Base-by-base conservation (phyloP, 208 protist species). In the Porcisia deanei region DNA sequence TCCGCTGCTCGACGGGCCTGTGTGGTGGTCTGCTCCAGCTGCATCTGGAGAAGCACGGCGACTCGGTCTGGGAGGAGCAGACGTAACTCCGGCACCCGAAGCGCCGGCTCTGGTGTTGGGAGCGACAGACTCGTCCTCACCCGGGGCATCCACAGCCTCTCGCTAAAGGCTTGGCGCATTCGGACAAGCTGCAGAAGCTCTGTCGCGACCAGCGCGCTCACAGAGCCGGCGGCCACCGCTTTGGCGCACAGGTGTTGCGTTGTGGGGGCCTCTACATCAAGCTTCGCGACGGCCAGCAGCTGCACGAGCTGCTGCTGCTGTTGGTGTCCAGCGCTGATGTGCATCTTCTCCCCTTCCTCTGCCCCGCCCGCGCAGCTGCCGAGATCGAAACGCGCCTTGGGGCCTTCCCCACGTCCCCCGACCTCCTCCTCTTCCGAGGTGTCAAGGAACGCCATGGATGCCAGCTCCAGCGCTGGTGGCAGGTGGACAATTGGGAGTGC, bases 181-280 rank as follows among this genome's bases (percentile, higher is more conserved):
- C 41, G 47, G 34, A 14, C 25, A 5, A 49, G 12, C 34, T 60
- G 70, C 39, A 76, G 53, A 9, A 53, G 30, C 25, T 72, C 52
- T 5, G 49, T 45, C 55, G 55, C 22, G 1, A 64, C 12, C 16
- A 14, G 30, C 12, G 41, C 34, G 20, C 30, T 30, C 34, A 52
- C 54, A 10, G 39, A 34, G 7, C 41, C 10, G 0, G 76, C n/a
- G 0, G 71, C 34, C 4, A n/a, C 1, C 6, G 73, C 65, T 2
- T 1, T 63, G 1, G 64, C 57, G 6, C 66, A 65, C n/a, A 61
- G 25, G 25, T 52, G 8, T 5, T 22, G 43, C 22, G 63, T 81
- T 47, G 53, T 39, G 12, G 77, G 37, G 22, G 64, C 64, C 30
- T 76, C 45, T 34, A 68, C 25, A 25, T 81, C 77, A 5, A 81